Evolutionary conservation across 495 filamentous ascomycete species (phyloP).

Genomic region (Penicillium cosmopolitanum): DNA sequence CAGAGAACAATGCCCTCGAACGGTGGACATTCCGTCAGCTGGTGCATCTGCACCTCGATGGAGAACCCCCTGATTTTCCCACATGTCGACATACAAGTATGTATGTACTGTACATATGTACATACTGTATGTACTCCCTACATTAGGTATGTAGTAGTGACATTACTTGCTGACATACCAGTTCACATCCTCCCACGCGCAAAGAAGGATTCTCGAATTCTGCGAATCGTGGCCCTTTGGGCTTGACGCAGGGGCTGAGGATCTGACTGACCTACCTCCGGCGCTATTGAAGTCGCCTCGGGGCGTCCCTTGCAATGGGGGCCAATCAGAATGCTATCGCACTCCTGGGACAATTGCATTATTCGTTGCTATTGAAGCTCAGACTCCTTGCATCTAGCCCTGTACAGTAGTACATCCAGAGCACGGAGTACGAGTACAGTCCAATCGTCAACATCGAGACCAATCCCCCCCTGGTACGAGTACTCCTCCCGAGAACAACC

Average conservation of each 20-base stretch:
- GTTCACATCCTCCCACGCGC: neutral
- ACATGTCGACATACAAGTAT: conserved; percentile 2
- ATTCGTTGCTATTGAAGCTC: conserved; percentile 4
- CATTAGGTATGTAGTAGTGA: too few species aligned
- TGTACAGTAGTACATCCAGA: neutral
- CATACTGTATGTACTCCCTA: neutral
- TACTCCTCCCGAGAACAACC: neutral
- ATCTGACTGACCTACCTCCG: conserved; percentile 8
- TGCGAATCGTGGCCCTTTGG: neutral
- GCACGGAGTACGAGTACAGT: neutral
- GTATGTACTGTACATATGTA: too few species aligned
- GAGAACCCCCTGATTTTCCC: conserved; percentile 2
- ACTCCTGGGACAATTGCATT: conserved; percentile 22
- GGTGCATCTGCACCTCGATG: neutral
- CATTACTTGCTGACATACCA: neutral
- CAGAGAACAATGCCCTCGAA: conserved; percentile 1
- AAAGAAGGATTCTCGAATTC: neutral
- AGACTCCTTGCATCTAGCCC: conserved; percentile 2
- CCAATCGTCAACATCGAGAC: neutral
- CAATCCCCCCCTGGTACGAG: neutral
- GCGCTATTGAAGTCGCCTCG: conserved; percentile 23
- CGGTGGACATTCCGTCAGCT: conserved; percentile 1
- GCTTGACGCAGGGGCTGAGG: conserved; percentile 5
- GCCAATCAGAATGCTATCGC: conserved; percentile 14
- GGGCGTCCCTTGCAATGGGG: conserved; percentile 6